phyloP scores from a whole-genome alignment of 371 early-diverging fungal species.

The Mucor mucedo region DNA sequence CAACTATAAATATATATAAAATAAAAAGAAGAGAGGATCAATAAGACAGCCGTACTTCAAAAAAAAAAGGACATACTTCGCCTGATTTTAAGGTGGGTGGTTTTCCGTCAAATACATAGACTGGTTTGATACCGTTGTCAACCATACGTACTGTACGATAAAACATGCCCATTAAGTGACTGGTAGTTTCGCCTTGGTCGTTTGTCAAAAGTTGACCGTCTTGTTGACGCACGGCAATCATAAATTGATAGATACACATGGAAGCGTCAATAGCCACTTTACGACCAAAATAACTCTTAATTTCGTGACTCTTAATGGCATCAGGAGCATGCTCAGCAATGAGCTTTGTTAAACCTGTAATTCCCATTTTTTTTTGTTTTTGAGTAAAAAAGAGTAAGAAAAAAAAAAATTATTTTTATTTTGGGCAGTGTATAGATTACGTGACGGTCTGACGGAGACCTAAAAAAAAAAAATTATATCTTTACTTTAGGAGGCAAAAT shows the following conservation, averaged over 20 bases:
- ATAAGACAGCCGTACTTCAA: too few species aligned
- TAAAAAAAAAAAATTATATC: neutral
- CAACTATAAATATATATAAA: conserved; percentile 29
- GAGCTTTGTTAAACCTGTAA: conserved; percentile 92
- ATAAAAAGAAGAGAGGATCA: too few species aligned
- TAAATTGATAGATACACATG: conserved; percentile 99
- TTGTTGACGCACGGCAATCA: conserved; percentile 95
- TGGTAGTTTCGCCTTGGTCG: conserved; percentile 93
- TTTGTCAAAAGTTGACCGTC: conserved; percentile 93
- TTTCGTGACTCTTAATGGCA: conserved; percentile 84
- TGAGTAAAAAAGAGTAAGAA: neutral
- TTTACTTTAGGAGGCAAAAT: conserved; percentile 65
- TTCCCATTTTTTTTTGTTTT: conserved; percentile 81
- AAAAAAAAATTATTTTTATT: neutral
- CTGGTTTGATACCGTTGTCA: conserved; percentile 97
- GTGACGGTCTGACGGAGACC: neutral
- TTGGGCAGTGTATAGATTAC: neutral
- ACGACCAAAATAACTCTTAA: conserved; percentile 93
- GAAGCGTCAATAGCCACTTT: conserved; percentile 99
- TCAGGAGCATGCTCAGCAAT: conserved; percentile 92
- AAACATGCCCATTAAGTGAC: conserved; percentile 98
- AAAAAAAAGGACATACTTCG: conserved; percentile 64
- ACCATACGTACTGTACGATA: conserved; percentile 99
- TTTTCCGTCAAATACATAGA: conserved; percentile 99
- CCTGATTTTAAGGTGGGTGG: conserved; percentile 96